phyloP scores from a whole-genome alignment of 345 rosid genomes.

The Noccaea caerulescens region DNA sequence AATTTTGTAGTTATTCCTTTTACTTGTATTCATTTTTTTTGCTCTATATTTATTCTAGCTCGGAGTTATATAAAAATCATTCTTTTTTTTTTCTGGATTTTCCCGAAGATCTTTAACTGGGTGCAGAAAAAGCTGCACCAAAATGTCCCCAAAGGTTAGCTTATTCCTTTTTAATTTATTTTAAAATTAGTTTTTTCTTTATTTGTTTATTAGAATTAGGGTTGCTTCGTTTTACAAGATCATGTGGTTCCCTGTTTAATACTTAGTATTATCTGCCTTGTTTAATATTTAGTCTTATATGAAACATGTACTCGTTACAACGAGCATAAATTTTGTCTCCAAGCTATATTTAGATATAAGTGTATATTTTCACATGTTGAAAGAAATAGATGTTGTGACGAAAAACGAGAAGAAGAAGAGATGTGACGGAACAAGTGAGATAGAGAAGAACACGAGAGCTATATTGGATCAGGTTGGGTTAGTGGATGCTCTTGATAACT shows the following conservation, averaged over 20 bases:
- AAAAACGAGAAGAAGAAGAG: constrained; percentile 59
- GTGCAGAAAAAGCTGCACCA: constrained; percentile 75
- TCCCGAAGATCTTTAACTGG: constrained; percentile 78
- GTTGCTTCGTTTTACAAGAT: constrained; percentile 15
- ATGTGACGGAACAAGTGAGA: constrained; percentile 54
- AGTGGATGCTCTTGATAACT: constrained; percentile 71
- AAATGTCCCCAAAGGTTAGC: constrained; percentile 65
- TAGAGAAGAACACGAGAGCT: constrained; percentile 61
- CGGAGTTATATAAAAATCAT: not conserved
- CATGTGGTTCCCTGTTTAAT: constrained; percentile 25
- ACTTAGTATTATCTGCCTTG: not conserved
- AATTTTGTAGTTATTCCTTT: not conserved
- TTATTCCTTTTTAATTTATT: not conserved
- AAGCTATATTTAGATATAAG: not conserved
- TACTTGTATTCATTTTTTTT: not conserved
- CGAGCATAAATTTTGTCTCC: not conserved
- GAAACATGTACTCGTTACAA: not conserved
- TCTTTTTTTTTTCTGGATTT: constrained; percentile 8
- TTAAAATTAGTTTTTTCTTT: not conserved
- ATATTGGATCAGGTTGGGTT: constrained; percentile 68
- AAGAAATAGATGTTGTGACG: constrained; percentile 50
- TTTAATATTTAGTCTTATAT: constrained; percentile 26
- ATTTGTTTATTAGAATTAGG: not conserved
- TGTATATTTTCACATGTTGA: constrained; percentile 20
- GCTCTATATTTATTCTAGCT: not conserved